A percentile compares a stretch with the other conserved stretches of the same genome.
Conservation (phyloP, 345 rosid species). For the Hibiscus syriacus region DNA sequence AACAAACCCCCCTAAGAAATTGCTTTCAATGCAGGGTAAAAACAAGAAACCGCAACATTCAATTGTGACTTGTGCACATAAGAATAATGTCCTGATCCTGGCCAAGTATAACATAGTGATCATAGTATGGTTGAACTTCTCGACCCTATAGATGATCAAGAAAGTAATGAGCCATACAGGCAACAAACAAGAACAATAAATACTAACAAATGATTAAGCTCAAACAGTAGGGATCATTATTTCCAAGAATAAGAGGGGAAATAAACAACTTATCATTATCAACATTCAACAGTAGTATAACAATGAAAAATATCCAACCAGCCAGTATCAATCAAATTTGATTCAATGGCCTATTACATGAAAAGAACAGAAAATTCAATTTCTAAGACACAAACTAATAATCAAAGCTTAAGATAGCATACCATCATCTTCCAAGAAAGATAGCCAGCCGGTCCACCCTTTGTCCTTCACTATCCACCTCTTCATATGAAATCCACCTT, state of each 20-base stretch:
- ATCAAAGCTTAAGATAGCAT: conserved; percentile 11
- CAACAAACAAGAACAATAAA: neutral
- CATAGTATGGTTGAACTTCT: neutral
- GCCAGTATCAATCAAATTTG: neutral
- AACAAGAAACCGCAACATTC: neutral
- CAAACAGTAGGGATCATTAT: neutral
- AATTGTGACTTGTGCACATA: neutral
- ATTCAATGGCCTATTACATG: neutral
- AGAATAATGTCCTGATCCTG: neutral
- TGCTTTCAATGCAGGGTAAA: neutral
- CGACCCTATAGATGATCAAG: neutral
- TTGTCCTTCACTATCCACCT: conserved; percentile 44
- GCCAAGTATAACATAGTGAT: neutral
- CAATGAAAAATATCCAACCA: neutral
- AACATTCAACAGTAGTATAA: neutral
- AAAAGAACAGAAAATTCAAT: neutral
- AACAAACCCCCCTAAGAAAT: no score
- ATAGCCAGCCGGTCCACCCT: conserved; percentile 87
- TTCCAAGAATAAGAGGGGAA: neutral
- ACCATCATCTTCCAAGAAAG: conserved; percentile 98
- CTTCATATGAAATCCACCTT: conserved; percentile 39
- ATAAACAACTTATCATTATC: neutral
- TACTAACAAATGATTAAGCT: neutral
- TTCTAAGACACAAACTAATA: neutral
- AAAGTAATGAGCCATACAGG: neutral